Evolutionary conservation across 371 early-diverging fungal species (phyloP).

Genomic region (Mucor indicus): DNA sequence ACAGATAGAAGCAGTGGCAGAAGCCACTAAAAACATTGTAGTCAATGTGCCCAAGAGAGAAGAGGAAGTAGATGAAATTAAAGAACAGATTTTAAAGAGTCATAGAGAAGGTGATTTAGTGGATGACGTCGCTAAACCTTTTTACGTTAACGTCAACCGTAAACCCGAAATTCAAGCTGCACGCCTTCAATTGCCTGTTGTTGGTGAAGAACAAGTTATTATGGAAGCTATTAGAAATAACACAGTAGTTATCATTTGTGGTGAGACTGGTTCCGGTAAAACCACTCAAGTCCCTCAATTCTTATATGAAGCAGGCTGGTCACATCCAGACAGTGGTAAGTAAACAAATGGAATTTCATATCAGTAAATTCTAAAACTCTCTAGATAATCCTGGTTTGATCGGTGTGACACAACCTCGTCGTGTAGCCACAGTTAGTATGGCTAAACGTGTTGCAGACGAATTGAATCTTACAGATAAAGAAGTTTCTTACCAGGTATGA

Average conservation of each 20-base stretch:
- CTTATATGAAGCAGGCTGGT: slow-evolving; percentile 95
- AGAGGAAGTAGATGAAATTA: slow-evolving; percentile 45
- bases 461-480: slow-evolving; percentile 61
- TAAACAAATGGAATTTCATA: not conserved
- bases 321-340: slow-evolving; percentile 68
- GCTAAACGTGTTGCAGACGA: slow-evolving; percentile 94
- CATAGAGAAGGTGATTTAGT: slow-evolving; percentile 43
- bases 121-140: slow-evolving; percentile 51
- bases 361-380: not conserved
- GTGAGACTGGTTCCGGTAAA: slow-evolving; percentile 99
- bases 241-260: slow-evolving; percentile 88
- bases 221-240: slow-evolving; percentile 92
- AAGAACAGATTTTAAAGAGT: slow-evolving; percentile 30
- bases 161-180: slow-evolving; percentile 70
- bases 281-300: slow-evolving; percentile 99
- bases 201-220: slow-evolving; percentile 93
- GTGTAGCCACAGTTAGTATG: slow-evolving; percentile 99
- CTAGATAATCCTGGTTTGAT: slow-evolving; percentile 83
- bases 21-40: slow-evolving; percentile 36
- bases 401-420: slow-evolving; percentile 98
- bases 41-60: slow-evolving; percentile 21
- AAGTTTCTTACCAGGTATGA: slow-evolving; percentile 56
- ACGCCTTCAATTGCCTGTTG: slow-evolving; percentile 83
- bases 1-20: slow-evolving; percentile 38
- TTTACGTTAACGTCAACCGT: slow-evolving; percentile 80